Evolutionary conservation across 2,329 filamentous ascomycete genomes (phyloP).

Genomic region (Paraphoma sp.): DNA sequence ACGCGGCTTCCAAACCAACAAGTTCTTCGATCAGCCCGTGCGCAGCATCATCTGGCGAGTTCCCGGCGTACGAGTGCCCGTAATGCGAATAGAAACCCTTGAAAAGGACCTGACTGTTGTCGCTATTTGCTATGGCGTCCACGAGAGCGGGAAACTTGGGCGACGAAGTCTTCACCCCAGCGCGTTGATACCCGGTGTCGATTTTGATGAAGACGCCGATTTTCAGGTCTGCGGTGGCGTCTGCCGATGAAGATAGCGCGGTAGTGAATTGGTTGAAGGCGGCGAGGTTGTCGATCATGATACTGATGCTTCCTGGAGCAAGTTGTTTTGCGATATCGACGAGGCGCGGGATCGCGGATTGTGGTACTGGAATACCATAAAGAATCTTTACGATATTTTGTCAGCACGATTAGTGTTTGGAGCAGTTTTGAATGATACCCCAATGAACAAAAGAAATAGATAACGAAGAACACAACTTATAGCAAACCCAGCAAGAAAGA

Average conservation of each 20-base stretch:
- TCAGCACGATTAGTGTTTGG: background rate
- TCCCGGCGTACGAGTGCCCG: conserved; percentile 71
- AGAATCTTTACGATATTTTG: conserved; percentile 58
- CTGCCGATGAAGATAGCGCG: conserved; percentile 42
- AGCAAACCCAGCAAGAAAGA: no score
- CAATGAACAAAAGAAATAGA: no score
- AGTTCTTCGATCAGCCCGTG: conserved; percentile 67
- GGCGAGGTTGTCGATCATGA: conserved; percentile 73
- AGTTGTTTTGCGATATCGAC: conserved; percentile 62
- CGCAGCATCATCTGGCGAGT: conserved; percentile 64
- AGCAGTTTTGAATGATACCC: no score
- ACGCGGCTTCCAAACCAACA: conserved; percentile 57
- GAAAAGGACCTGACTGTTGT: conserved; percentile 45
- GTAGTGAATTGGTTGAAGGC: conserved; percentile 49
- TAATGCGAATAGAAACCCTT: conserved; percentile 76
- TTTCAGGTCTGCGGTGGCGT: background rate
- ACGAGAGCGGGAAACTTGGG: conserved; percentile 57
- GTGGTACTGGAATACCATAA: conserved; percentile 74
- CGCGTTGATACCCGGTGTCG: conserved; percentile 75
- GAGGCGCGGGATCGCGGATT: conserved; percentile 67
- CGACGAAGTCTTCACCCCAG: conserved; percentile 66
- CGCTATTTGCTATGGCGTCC: conserved; percentile 20
- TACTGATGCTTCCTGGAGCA: conserved; percentile 60
- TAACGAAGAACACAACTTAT: no score
- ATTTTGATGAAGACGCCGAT: conserved; percentile 74